These are phyloP conservation scores for Sordaria brevicollis DNA, from an alignment of 495 filamentous ascomycete genomes.

Conservation along the genomic window DNA sequence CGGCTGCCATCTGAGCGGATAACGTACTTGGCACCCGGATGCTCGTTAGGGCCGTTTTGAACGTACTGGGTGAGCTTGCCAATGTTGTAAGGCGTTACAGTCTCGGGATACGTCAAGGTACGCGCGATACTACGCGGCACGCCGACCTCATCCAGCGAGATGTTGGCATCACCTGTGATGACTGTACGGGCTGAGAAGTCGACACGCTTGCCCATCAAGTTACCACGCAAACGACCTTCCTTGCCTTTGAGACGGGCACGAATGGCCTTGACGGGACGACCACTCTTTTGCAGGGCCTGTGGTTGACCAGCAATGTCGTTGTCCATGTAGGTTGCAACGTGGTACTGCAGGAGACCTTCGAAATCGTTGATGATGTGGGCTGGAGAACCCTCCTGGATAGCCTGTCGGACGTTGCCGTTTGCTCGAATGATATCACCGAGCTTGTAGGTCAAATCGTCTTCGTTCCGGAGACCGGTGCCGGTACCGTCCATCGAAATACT, in stretches of 20 bases:
- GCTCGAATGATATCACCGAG: conserved; percentile 96
- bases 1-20: conserved; percentile 84
- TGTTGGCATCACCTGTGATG: conserved; percentile 94
- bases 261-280: conserved; percentile 90
- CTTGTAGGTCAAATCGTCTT: conserved; percentile 98
- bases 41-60: conserved; percentile 83
- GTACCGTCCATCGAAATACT: conserved; percentile 93
- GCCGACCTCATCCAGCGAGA: conserved; percentile 92
- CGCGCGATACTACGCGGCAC: conserved; percentile 82
- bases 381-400: conserved; percentile 79
- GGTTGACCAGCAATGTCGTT: conserved; percentile 97
- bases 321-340: conserved; percentile 98
- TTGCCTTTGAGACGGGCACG: conserved; percentile 96
- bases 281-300: conserved; percentile 92
- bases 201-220: conserved; percentile 98
- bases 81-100: conserved; percentile 97
- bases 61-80: conserved; percentile 79
- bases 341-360: conserved; percentile 86
- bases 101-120: conserved; percentile 91
- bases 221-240: conserved; percentile 92
- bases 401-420: conserved; percentile 84
- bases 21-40: conserved; percentile 92
- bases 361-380: conserved; percentile 84
- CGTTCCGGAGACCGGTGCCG: conserved; percentile 73
- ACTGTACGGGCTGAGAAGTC: conserved; percentile 99